Evolutionary conservation across 2,329 filamentous ascomycete species (phyloP), one percentile per base, ranked within the genome.

Genomic region (Cladosporium sp.): DNA sequence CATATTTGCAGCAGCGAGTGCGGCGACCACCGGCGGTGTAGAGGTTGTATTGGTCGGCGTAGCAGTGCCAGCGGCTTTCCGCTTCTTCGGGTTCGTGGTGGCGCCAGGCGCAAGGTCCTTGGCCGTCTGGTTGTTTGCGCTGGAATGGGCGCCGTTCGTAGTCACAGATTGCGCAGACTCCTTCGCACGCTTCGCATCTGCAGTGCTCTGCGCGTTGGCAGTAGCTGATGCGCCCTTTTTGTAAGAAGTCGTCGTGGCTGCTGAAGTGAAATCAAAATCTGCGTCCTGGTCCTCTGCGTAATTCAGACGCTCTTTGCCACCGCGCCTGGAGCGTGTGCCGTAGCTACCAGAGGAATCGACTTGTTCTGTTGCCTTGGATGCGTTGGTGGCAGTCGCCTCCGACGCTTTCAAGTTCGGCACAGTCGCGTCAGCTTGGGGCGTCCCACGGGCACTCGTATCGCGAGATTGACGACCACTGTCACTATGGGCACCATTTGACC

Each of bases 241-340:
- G 19, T 55, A 64, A n/a, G 66, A 60, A 11, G 67, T 69, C 14
- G 68, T 69, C 62, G 73, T 73, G 61, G 67, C 73, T 61, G 74
- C 72, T 50, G 74, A 72, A 61, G 72, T 69, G 66, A 82, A 83
- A 69, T 97, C 93, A 73, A 92, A 90, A 72, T 97, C 94, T 75
- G 90, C 86, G 69, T 97, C 93, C 66, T 92, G 81, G 74, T 97
- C 93, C 76, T 99, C 94, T 52, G 94, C 93, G 75, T 99, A 99
- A 76, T 99, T 99, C 65, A 88, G 87, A 66, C 94, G 89, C 67
- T 88, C 83, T 65, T 83, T 85, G 69, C 89, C 88, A 59, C 84
- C 87, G 70, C 92, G 88, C 70, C 92, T 88, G 75, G 96, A 96
- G 73, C 94, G 89, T 72, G 94, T 99, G 70, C 93, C 93, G 75